Evolutionary conservation across 192 early-diverging fungal species (phyloP).

Genomic region (Coemansia sp.): DNA sequence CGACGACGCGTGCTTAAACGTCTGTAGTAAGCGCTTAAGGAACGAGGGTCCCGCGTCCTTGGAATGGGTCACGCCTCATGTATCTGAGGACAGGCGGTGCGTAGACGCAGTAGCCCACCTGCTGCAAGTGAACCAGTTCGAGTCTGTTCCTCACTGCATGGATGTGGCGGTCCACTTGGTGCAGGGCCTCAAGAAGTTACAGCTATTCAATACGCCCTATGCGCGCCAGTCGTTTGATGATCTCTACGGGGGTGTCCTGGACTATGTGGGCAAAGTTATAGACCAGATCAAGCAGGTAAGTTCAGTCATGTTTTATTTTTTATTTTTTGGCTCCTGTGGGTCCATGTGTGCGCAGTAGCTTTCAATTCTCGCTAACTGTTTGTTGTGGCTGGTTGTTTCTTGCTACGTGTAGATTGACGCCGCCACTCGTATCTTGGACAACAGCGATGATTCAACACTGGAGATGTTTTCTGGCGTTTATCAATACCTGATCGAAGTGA

Average conservation of each 20-base stretch:
- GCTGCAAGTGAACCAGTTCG: constrained; percentile 18
- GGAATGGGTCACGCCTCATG: constrained; percentile 9
- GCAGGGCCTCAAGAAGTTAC: constrained; percentile 40
- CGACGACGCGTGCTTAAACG: neutral
- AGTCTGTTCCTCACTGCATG: constrained; percentile 24
- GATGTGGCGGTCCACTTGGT: constrained; percentile 40
- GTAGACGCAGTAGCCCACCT: constrained; percentile 12
- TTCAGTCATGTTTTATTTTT: neutral
- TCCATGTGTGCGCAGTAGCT: neutral
- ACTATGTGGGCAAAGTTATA: constrained; percentile 40
- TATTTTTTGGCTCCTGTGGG: neutral
- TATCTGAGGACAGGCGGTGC: constrained; percentile 31
- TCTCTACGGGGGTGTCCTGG: constrained; percentile 32
- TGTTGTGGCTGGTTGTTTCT: neutral
- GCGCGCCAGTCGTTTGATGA: constrained; percentile 30
- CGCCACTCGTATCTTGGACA: neutral
- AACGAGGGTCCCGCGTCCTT: constrained; percentile 17
- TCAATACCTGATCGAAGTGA: constrained; percentile 48
- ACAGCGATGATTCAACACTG: constrained; percentile 24
- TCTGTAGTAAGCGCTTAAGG: constrained; percentile 47
- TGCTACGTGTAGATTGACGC: constrained; percentile 31
- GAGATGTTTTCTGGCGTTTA: constrained; percentile 44
- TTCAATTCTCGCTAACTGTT: neutral
- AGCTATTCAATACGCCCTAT: constrained; percentile 21
- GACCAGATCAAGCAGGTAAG: constrained; percentile 30